A percentile compares a stretch with the other conserved stretches of the same genome.
phyloP scores from a whole-genome alignment of 495 filamentous ascomycete genomes.

The Evernia prunastri region DNA sequence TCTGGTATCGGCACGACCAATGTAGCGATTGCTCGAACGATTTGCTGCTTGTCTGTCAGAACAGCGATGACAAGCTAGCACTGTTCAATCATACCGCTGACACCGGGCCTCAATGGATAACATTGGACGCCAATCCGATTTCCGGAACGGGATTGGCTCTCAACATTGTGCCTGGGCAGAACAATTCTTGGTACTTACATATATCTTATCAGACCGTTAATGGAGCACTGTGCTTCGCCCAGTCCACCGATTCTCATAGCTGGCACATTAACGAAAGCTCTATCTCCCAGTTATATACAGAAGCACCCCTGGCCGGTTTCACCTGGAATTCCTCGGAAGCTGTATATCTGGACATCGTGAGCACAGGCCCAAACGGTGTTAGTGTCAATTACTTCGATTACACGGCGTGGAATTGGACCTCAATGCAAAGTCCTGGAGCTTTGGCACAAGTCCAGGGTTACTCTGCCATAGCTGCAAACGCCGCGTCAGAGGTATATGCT shows the following conservation, averaged over 20 bases:
- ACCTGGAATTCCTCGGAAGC: neutral
- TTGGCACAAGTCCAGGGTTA: neutral
- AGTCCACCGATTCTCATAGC: neutral
- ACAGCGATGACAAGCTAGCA: neutral
- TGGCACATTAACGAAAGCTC: neutral
- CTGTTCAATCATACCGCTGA: neutral
- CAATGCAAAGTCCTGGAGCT: neutral
- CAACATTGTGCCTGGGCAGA: neutral
- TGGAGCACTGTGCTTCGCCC: neutral
- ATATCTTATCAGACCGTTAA: neutral
- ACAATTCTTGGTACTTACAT: neutral
- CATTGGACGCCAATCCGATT: neutral
- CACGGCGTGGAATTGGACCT: neutral
- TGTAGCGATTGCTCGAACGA: slow-evolving; percentile 1
- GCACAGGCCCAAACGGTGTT: neutral
- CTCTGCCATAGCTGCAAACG: neutral
- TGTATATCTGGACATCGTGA: neutral
- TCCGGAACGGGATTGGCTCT: neutral
- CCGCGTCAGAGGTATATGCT: neutral
- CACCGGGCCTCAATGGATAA: neutral
- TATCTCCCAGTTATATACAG: neutral
- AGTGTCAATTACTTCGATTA: neutral
- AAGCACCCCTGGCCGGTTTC: neutral
- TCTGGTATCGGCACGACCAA: neutral
- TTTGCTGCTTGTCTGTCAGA: neutral